These are phyloP conservation scores for Tolypocladium pustulatum DNA, from an alignment of 2,329 filamentous ascomycete genomes.

Conservation along the genomic window DNA sequence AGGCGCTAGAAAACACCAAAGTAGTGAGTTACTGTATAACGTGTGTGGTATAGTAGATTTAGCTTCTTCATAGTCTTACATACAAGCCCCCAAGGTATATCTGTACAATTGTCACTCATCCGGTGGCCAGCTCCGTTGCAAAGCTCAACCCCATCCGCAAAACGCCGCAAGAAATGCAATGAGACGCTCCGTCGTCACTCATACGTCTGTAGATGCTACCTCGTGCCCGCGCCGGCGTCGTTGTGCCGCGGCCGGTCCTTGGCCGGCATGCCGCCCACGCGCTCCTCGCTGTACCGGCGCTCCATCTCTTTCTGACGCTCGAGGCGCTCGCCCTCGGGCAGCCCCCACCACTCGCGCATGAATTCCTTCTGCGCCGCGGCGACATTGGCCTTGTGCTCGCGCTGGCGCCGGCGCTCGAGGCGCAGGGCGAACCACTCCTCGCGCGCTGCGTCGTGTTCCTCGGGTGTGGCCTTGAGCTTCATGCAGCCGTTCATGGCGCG, in stretches of 20 bases:
- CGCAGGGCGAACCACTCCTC: slow-evolving; percentile 86
- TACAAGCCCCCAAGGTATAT: not conserved
- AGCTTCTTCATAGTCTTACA: not conserved
- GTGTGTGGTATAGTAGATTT: not conserved
- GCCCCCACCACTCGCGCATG: slow-evolving; percentile 56
- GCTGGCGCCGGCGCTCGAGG: slow-evolving; percentile 56
- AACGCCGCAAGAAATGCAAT: not conserved
- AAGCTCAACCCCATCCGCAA: not conserved
- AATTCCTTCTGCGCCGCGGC: slow-evolving; percentile 55
- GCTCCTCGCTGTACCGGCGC: slow-evolving; percentile 38
- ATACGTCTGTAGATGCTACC: not conserved
- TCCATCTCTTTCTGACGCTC: slow-evolving; percentile 39
- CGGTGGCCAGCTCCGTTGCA: not conserved
- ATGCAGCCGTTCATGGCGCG: slow-evolving; percentile 91
- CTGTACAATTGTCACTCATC: not conserved
- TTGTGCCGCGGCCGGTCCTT: slow-evolving; percentile 13
- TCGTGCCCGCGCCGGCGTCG: slow-evolving; percentile 1
- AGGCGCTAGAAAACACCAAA: not conserved
- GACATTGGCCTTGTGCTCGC: slow-evolving; percentile 51
- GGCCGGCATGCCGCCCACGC: slow-evolving; percentile 42
- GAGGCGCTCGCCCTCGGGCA: slow-evolving; percentile 45
- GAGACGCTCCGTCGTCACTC: not conserved
- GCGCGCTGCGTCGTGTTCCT: slow-evolving; percentile 76
- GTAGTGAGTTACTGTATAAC: not conserved
- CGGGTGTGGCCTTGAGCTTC: slow-evolving; percentile 72